phyloP scores from a whole-genome alignment of 1,139 yeast species.

The Zygotorulaspora mrakii region DNA sequence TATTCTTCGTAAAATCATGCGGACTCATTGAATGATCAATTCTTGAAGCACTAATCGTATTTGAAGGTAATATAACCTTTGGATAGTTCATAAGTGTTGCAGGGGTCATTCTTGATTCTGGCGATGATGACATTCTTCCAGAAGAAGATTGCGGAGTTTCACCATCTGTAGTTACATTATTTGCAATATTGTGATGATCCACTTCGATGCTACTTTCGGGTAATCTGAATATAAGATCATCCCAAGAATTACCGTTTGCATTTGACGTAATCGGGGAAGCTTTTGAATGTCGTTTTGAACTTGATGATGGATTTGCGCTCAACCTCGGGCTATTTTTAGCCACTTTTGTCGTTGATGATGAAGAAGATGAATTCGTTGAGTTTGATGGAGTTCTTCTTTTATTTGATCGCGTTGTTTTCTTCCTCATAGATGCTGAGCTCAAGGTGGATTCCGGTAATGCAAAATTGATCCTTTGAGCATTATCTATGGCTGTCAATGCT shows the following conservation, averaged over 20 bases:
- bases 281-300: slow-evolving; percentile 22
- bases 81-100: slow-evolving; percentile 25
- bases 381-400: slow-evolving; percentile 16
- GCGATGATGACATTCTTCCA: slow-evolving; percentile 11
- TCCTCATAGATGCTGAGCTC: slow-evolving; percentile 11
- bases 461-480: slow-evolving; percentile 19
- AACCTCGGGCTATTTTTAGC: slow-evolving; percentile 32
- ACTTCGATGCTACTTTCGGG: slow-evolving; percentile 31
- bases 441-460: slow-evolving; percentile 25
- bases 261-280: slow-evolving; percentile 8
- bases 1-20: slow-evolving; percentile 3
- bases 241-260: slow-evolving; percentile 21
- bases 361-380: slow-evolving; percentile 14
- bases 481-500: slow-evolving; percentile 25
- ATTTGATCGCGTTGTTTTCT: slow-evolving; percentile 16
- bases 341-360: slow-evolving; percentile 26
- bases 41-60: slow-evolving; percentile 10
- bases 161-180: slow-evolving; percentile 11
- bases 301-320: slow-evolving; percentile 16
- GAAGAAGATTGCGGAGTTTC: slow-evolving; percentile 15
- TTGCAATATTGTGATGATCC: slow-evolving; percentile 1
- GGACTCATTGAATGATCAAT: slow-evolving; percentile 12
- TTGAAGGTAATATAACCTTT: slow-evolving; percentile 32
- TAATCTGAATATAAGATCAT: slow-evolving; percentile 30
- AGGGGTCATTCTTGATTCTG: slow-evolving; percentile 19